These are phyloP conservation scores for Xylaria hypoxylon DNA, from an alignment of 2,329 filamentous ascomycete genomes.

Conservation along the genomic window DNA sequence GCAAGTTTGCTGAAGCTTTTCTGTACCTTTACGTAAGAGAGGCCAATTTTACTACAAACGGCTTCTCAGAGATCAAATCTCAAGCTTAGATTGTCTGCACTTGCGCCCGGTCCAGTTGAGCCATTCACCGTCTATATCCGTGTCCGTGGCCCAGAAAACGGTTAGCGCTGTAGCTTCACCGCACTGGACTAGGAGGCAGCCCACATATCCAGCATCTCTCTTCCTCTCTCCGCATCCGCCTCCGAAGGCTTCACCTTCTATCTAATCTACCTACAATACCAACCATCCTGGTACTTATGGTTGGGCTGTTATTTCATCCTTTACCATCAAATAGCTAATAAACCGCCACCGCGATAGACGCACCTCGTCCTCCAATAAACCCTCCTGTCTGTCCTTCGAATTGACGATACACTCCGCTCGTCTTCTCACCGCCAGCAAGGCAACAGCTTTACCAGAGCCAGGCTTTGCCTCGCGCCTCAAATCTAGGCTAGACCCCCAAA, in stretches of 20 bases:
- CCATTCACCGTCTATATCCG: conserved; percentile 19
- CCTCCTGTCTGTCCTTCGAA: conserved; percentile 10
- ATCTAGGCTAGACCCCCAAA: conserved; percentile 9
- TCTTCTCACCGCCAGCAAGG: conserved; percentile 25
- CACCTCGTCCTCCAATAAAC: conserved; percentile 5
- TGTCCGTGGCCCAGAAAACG: conserved; percentile 26
- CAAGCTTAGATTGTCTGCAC: conserved; percentile 2
- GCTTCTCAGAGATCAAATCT: neutral
- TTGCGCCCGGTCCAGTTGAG: conserved; percentile 16
- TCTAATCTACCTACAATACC: conserved; percentile 1
- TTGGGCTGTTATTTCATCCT: conserved; percentile 10
- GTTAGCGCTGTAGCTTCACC: conserved; percentile 38
- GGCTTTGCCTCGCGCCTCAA: conserved; percentile 11
- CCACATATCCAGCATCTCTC: conserved; percentile 32
- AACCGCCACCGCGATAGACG: conserved; percentile 3
- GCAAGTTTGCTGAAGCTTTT: conserved; percentile 1
- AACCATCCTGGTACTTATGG: conserved; percentile 4
- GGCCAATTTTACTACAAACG: conserved; percentile 4
- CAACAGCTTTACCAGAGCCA: conserved; percentile 4
- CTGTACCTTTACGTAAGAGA: neutral
- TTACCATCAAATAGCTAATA: conserved; percentile 7
- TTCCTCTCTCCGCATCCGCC: conserved; percentile 30
- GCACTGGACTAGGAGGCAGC: conserved; percentile 33
- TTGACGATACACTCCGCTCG: conserved; percentile 21
- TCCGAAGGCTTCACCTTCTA: conserved; percentile 13